Conservation (phyloP, 1,284 basidiomycete species). For the Ustilago trichophora region DNA sequence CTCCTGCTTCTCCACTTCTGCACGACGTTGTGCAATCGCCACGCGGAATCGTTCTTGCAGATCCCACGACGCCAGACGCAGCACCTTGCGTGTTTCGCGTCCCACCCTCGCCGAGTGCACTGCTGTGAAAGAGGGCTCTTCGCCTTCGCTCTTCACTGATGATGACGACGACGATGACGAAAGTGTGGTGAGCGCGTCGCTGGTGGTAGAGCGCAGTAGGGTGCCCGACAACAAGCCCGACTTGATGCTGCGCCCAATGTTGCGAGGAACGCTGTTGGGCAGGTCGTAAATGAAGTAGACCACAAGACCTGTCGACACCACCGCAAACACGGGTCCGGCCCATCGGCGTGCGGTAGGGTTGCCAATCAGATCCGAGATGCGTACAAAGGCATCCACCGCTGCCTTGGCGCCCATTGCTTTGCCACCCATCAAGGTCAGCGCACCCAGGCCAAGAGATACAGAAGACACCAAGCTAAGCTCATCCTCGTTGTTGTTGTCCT, state of each 20-base stretch:
- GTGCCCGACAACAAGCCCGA: conserved; percentile 38
- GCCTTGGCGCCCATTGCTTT: conserved; percentile 75
- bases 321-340: conserved; percentile 84
- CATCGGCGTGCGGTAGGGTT: conserved; percentile 85
- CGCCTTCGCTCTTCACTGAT: conserved; percentile 9
- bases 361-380: conserved; percentile 74
- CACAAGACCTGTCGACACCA: conserved; percentile 76
- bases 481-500: conserved; percentile 70
- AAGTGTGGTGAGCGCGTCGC: conserved; percentile 6
- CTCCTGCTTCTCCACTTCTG: conserved; percentile 67
- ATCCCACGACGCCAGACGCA: conserved; percentile 90
- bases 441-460: conserved; percentile 71
- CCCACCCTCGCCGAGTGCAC: conserved; percentile 78
- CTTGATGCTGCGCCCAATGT: conserved; percentile 67
- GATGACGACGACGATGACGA: too few relatives aligned
- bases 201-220: conserved; percentile 8
- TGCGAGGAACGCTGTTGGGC: conserved; percentile 88
- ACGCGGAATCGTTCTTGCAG: conserved; percentile 81
- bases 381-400: conserved; percentile 58
- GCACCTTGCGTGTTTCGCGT: conserved; percentile 91
- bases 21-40: conserved; percentile 78
- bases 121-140: conserved; percentile 72
- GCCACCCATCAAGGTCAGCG: conserved; percentile 84
- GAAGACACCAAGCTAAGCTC: conserved; percentile 47
- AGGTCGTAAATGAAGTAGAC: conserved; percentile 88